Conservation (phyloP, 768 basidiomycete species). For the Tulasnella sp. region DNA sequence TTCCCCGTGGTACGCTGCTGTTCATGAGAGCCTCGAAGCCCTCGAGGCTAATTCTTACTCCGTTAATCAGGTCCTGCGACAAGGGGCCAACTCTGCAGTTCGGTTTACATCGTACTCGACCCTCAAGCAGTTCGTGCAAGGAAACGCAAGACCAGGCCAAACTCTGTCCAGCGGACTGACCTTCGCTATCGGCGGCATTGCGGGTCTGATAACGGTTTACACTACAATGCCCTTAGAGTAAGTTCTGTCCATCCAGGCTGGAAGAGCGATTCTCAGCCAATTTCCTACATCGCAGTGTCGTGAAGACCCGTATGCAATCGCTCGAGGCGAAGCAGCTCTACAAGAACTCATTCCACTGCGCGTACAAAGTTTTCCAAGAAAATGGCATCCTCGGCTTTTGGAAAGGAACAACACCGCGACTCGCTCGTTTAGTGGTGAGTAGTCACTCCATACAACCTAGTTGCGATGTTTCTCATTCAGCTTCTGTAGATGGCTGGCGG, state of each 20-base stretch:
- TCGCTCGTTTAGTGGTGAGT: slow-evolving; percentile 78
- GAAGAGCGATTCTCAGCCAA: slow-evolving; percentile 32
- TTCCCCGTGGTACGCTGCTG: slow-evolving; percentile 76
- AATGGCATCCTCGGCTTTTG: slow-evolving; percentile 91
- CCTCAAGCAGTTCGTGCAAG: slow-evolving; percentile 88
- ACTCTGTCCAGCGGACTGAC: slow-evolving; percentile 82
- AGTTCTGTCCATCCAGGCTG: slow-evolving; percentile 34
- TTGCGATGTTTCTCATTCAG: neutral
- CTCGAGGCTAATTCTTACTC: neutral
- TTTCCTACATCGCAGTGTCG: slow-evolving; percentile 54
- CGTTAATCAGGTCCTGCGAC: slow-evolving; percentile 77
- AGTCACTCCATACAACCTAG: slow-evolving; percentile 11
- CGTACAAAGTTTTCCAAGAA: slow-evolving; percentile 88
- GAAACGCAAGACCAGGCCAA: slow-evolving; percentile 76
- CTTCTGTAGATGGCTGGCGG: slow-evolving; percentile 74
- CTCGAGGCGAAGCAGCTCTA: slow-evolving; percentile 79
- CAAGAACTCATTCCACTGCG: slow-evolving; percentile 92
- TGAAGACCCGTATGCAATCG: slow-evolving; percentile 98
- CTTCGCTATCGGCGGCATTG: slow-evolving; percentile 89
- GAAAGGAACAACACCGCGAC: slow-evolving; percentile 91
- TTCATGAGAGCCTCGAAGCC: neutral
- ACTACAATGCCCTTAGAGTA: slow-evolving; percentile 82
- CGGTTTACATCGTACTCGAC: slow-evolving; percentile 94
- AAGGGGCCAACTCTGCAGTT: slow-evolving; percentile 96
- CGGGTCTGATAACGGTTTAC: slow-evolving; percentile 93